Base-by-base conservation (phyloP, 2,329 filamentous ascomycete species). In the Fusarium sp. region DNA sequence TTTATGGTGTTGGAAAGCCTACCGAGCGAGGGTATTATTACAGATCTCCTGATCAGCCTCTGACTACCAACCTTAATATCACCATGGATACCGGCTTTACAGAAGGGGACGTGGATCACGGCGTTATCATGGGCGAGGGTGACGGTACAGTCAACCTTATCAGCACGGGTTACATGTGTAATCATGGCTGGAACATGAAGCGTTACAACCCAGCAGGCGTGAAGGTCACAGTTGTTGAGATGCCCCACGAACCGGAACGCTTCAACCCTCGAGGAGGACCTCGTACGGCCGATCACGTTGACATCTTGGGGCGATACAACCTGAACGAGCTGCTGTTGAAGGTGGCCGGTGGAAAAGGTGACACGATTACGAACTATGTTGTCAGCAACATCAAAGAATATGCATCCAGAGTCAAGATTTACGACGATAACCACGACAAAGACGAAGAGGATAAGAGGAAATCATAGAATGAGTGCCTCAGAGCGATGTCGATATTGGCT, bases 111-210 rank as follows among this genome's bases (percentile, higher is more conserved):
- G 83, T 89, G 6, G 94, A 99, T 75, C 96, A 92, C 68, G 96
- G 96, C 23, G 93, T 99, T n/a, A 85, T 97, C 32, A 91, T 97
- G 85, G 95, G 95, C 36, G 96, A 98, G 77, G 96, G 96, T 6
- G 96, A 99, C 72, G 96, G 96, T 2, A 99, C 96, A 0, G 96
- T 99, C 40, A 97, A 94, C 68, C 79, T 99, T n/a, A 81, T 99
- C 12, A 96, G 92, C 71, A 88, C 89, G 1, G 96, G 95, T 3
- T 99, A 98, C 77, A 98, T 99, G 96, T 99, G 96, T 78, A 91
- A 93, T 71, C 93, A 91, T 73, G 96, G 96, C 4, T 99, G 96
- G 96, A 89, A 90, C 58, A 91, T 97, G 78, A 94, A 93, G 78
- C 87, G 96, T 34, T 99, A 96, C 77, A 99, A 99, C 74, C 96